These are phyloP conservation scores for Thecaphora frezii DNA, from an alignment of 1,284 basidiomycete species.

Conservation along the genomic window DNA sequence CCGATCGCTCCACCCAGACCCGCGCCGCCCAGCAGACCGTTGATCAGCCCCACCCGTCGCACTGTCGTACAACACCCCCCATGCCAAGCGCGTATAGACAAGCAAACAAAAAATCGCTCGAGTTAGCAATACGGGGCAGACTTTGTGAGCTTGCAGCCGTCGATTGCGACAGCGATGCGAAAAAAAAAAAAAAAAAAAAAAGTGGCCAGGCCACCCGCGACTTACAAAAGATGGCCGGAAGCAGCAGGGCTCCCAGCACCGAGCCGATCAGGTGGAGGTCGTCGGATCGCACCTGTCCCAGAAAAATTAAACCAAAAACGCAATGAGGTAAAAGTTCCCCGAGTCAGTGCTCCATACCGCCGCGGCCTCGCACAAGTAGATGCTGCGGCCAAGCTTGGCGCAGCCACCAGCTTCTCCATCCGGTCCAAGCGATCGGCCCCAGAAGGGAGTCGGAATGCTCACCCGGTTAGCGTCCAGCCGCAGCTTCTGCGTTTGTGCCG, in stretches of 20 bases:
- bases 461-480: slow-evolving; percentile 29
- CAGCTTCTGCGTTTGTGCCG: slow-evolving; percentile 10
- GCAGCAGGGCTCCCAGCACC: slow-evolving; percentile 44
- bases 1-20: slow-evolving; percentile 48
- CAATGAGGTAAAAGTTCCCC: not conserved
- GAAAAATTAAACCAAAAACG: not conserved
- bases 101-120: too few species aligned
- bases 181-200: not conserved
- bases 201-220: not conserved
- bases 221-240: slow-evolving; percentile 47
- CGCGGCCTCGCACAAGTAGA: not conserved
- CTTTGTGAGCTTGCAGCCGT: too few species aligned
- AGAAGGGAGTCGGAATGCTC: slow-evolving; percentile 1
- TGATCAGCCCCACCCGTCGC: slow-evolving; percentile 46
- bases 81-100: too few species aligned
- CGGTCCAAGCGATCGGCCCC: not conserved
- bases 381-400: not conserved
- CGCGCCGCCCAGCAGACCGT: slow-evolving; percentile 50
- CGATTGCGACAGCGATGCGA: not conserved
- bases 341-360: not conserved
- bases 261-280: slow-evolving; percentile 52
- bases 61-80: too few species aligned
- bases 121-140: too few species aligned
- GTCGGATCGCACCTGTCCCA: slow-evolving; percentile 37
- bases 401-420: too few species aligned